phyloP scores from a whole-genome alignment of 2,329 filamentous ascomycete genomes.

The Fusarium begoniae region DNA sequence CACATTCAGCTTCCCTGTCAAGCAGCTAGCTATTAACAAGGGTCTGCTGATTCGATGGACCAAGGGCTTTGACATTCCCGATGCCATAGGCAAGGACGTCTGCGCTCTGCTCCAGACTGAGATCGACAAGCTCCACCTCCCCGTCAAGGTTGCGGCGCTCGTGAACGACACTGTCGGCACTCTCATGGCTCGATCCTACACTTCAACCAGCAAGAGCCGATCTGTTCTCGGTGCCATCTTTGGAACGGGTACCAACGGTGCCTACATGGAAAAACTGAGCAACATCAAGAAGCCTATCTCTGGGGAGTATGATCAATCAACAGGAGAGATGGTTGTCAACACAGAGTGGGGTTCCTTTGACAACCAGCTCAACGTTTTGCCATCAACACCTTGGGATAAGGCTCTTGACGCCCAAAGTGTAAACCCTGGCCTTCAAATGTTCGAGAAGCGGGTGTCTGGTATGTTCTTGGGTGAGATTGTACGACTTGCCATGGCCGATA shows the following conservation, averaged over 20 bases:
- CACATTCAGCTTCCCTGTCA: constrained; percentile 97
- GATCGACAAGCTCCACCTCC: constrained; percentile 85
- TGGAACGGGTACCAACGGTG: constrained; percentile 95
- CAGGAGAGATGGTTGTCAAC: constrained; percentile 97
- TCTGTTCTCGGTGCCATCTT: constrained; percentile 97
- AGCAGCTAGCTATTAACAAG: constrained; percentile 94
- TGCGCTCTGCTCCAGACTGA: constrained; percentile 89
- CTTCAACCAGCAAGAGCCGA: constrained; percentile 84
- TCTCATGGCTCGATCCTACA: constrained; percentile 96
- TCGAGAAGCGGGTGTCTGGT: constrained; percentile 96
- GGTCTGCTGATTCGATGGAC: constrained; percentile 96
- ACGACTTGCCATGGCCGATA: constrained; percentile 76
- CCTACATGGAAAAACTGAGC: constrained; percentile 90
- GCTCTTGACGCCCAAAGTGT: constrained; percentile 81
- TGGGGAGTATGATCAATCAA: constrained; percentile 78
- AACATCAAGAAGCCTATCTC: constrained; percentile 82
- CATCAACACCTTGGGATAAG: constrained; percentile 83
- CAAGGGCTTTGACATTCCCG: constrained; percentile 97
- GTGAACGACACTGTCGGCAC: constrained; percentile 99
- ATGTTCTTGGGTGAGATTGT: constrained; percentile 98
- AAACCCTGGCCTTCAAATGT: constrained; percentile 97
- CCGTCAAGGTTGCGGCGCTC: constrained; percentile 92
- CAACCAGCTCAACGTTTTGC: constrained; percentile 88
- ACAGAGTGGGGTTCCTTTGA: constrained; percentile 99
- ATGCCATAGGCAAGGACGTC: constrained; percentile 93